Evolutionary conservation across 495 filamentous ascomycete genomes (phyloP), one percentile per base, ranked within the genome.

Genomic region (Hamigera avellanea): DNA sequence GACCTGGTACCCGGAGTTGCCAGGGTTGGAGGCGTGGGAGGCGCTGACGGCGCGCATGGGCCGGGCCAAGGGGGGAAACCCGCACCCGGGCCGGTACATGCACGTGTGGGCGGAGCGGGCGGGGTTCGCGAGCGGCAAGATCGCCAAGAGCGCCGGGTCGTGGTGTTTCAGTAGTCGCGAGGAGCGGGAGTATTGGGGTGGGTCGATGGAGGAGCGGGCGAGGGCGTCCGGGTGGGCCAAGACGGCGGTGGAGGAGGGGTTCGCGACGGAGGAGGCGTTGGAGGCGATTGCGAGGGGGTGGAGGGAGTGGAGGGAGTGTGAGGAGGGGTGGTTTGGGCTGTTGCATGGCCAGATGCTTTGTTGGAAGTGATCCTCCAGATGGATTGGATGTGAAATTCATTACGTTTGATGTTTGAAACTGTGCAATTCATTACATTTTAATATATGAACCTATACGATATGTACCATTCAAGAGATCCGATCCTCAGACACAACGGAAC

Each of bases 291-390:
- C 58, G 1, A 33, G 46, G 14, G 61, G 52, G 1, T 75, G 66
- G 67, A 49, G 48, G 39, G 46, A 46, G 23, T 74, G 59, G 58
- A 63, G 59, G 4, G 50, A 58, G 37, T 40, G 56, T 30, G 61
- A 66, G 33, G 62, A 73, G 36, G 69, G 53, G 8, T 75, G 72
- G 66, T 72, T 69, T 53, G 56, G 52, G 15, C 36, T 73, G 17
- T 35, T 74, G 28, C 57, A 71, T 56, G 69, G 69, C 26, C 58
- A 78, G 53, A 62, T 78, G 30, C 40, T 75, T 14, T 75, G 67
- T 52, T 58, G 53, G 37, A 66, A 63, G 32, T 54, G 33, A 46
- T 44, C 9, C n/a, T n/a, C n/a, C n/a, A n/a, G n/a, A n/a, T n/a
- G n/a, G n/a, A n/a, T n/a, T n/a, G n/a, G n/a, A n/a, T n/a, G n/a